Percentiles rank a stretch among this genome's conserved stretches.
Evolutionary conservation across 2,329 filamentous ascomycete species (phyloP).

Genomic region (Venturia aucupariae): DNA sequence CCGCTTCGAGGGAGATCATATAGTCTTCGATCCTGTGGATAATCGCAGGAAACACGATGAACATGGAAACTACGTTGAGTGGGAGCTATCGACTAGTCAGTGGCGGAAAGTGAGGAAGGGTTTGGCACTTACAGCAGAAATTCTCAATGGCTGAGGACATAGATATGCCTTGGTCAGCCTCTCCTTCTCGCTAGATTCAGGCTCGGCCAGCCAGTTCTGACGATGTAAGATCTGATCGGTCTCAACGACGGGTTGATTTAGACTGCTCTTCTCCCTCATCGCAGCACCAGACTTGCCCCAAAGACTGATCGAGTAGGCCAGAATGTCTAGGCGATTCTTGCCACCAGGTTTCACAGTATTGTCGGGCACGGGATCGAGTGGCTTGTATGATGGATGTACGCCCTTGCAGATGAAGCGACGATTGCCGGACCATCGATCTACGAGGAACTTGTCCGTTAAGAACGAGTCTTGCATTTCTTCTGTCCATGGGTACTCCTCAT

Average conservation of each 20-base stretch:
- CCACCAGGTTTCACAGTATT: constrained; percentile 32
- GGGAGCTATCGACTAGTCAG: constrained; percentile 47
- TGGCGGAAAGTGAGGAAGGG: constrained; percentile 17
- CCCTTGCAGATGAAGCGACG: constrained; percentile 47
- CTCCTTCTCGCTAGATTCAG: constrained; percentile 43
- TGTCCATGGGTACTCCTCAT: constrained; percentile 37
- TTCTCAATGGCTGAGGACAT: constrained; percentile 64
- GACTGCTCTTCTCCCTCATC: constrained; percentile 40
- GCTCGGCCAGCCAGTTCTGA: constrained; percentile 74
- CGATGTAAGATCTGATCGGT: constrained; percentile 65
- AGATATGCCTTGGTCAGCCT: constrained; percentile 51
- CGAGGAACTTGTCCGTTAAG: constrained; percentile 42
- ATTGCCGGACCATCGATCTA: constrained; percentile 48
- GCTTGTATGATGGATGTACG: constrained; percentile 45
- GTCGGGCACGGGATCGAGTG: constrained; percentile 55
- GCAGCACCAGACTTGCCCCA: constrained; percentile 39
- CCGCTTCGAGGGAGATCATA: constrained; percentile 68
- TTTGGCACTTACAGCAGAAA: constrained; percentile 58
- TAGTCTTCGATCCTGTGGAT: constrained; percentile 76
- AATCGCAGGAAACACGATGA: constrained; percentile 70
- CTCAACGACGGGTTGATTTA: constrained; percentile 71
- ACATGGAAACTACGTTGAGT: constrained; percentile 59
- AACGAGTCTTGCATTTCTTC: constrained; percentile 29
- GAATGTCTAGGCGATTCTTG: constrained; percentile 53
- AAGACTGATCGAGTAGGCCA: constrained; percentile 75